Base-by-base conservation (phyloP, 2,329 filamentous ascomycete genomes). In the Coniochaeta prunicola region DNA sequence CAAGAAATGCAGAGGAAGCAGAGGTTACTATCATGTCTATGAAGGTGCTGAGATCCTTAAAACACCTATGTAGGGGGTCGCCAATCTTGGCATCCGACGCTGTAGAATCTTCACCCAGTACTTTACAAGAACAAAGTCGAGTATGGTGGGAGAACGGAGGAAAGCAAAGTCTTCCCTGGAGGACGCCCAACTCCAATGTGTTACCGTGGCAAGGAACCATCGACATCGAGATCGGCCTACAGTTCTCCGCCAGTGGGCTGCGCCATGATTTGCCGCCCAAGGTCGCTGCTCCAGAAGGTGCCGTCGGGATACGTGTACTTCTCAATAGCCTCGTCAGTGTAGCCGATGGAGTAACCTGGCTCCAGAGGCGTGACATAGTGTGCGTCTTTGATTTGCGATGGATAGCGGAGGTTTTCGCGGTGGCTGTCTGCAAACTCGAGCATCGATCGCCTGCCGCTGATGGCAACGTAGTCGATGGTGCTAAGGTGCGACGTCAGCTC, bases 401-500 rank as follows among this genome's bases (percentile, higher is more conserved):
- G 92, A 73, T 96, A 82, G 69, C 91, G 77, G 72, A 96, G 96
- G 76, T 96, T 91, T 81, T 96, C 92, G 74, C 96, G 92, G 68
- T 96, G 76, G 74, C 96, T 91, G 71, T 96, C 92, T 24, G 96
- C 91, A 73, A 92, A 96, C 78, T 97, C 92, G 59, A 96, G 77
- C 53, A 96, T 84, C 28, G 86, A 90, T 69, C 86, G 82, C 80
- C 92, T 90, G n/a, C 90, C 92, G 61, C 82, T 88, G 1, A 96
- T 91, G 50, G 88, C 88, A 3, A 96, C 90, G 67, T 96, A 96
- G 75, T 97, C 92, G 65, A 97, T 94, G 15, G 91, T 96, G 74
- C 86, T 91, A 61, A 96, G 76, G 74, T 96, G 92, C 78, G 96
- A 91, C 0, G 92, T 96, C 77, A 96, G 96, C 75, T 97, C 92